Base-by-base conservation (phyloP, 352 stramenopile genomes). In the Thalassiosira ordinaria region DNA sequence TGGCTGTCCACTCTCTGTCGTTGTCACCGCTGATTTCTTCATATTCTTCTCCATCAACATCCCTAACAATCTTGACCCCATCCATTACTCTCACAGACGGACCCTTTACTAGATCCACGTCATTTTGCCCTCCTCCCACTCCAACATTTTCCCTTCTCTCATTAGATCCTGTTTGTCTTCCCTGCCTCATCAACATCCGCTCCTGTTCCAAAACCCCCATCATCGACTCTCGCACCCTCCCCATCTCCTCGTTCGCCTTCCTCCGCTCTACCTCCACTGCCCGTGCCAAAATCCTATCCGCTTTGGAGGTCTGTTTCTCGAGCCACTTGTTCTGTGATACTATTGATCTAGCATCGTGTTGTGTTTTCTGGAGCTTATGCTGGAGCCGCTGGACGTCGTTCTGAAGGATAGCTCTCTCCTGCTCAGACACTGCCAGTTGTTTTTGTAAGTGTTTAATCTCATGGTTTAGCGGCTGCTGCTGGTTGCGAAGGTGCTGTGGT, bases 311-410 rank as follows among this genome's bases (percentile, higher is more conserved):
- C 44, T 79, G 63, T 20, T 72, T 78, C 51, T 79, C 76, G n/a
- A 79, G 47, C 68, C 76, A 75, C 27, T 72, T 61, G 56, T 84
- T 78, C n/a, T 84, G 71, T n/a, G 41, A 65, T 16, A 68, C 51
- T 22, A 75, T 57, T 4, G 37, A 69, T 14, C 44, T 41, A 18
- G 76, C 56, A 60, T 79, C 61, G 4, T 70, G 22, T 16, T 79
- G 76, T 16, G 65, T 69, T 39, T 64, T 74, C 49, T 79, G 60
- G 13, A 84, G 47, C 35, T 62, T 65, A 33, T 71, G 49, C 46
- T 79, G 64, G 20, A 85, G 55, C 29, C 63, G 57, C 3, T 78
- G 41, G 9, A 80, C 60, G 44, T 79, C 69, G 18, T 61, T 29
- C 49, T 65, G 47, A 11, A 85, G 65, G 29, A 76, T 33, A 9